Conservation (phyloP, 1,284 basidiomycete species). For the Fomitopsis betulina region DNA sequence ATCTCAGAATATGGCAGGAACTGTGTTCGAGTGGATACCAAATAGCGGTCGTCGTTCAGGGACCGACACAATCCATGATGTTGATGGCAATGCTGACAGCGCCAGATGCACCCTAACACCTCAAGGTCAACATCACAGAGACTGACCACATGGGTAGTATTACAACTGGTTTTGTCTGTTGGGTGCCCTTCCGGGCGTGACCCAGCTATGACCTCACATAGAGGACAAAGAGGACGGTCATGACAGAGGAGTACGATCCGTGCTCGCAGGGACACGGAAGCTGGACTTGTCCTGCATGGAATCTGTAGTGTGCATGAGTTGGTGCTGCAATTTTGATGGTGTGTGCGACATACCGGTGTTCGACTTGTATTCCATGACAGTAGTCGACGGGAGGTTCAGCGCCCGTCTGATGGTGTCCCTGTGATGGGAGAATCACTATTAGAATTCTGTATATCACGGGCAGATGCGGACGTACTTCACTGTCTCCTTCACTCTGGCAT, state of each 20-base stretch:
- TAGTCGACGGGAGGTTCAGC: slow-evolving; percentile 62
- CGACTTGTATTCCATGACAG: slow-evolving; percentile 81
- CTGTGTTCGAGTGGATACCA: not conserved
- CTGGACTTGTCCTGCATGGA: slow-evolving; percentile 82
- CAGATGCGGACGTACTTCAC: slow-evolving; percentile 52
- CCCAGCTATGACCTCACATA: not conserved
- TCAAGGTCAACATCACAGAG: not conserved
- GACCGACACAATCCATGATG: not conserved
- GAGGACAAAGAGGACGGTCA: slow-evolving; percentile 15
- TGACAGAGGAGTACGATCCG: slow-evolving; percentile 45
- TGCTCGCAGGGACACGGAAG: slow-evolving; percentile 50
- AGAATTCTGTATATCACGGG: not conserved
- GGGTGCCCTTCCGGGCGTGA: not conserved
- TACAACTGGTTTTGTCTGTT: not conserved
- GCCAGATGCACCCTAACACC: not conserved
- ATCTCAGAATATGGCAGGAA: not conserved
- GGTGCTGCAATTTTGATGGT: not conserved
- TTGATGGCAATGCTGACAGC: no score
- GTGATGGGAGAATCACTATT: not conserved
- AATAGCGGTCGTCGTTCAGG: not conserved
- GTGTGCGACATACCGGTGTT: slow-evolving; percentile 59
- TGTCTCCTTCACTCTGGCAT: slow-evolving; percentile 62
- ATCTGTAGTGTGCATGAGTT: slow-evolving; percentile 36
- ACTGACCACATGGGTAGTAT: not conserved
- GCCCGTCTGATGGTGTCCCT: slow-evolving; percentile 70